These are phyloP conservation scores for Trametes maxima DNA, from an alignment of 768 basidiomycete genomes.

Conservation along the genomic window DNA sequence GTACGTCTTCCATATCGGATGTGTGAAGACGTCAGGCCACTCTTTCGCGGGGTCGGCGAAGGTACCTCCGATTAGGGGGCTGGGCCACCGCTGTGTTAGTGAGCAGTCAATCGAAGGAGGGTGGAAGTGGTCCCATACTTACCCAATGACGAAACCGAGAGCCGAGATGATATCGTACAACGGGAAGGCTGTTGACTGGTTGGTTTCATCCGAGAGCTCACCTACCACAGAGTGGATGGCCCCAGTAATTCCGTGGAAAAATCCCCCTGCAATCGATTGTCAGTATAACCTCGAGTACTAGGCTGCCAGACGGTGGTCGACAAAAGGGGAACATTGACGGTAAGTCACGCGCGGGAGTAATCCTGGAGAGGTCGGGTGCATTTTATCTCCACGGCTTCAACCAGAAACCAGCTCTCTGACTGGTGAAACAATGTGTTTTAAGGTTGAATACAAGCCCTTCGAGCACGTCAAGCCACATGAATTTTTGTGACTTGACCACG, in stretches of 20 bases:
- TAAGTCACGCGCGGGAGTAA: neutral
- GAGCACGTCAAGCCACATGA: too few species aligned
- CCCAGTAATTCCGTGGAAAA: slow-evolving; percentile 32
- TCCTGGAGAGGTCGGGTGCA: too few species aligned
- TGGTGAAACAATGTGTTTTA: too few species aligned
- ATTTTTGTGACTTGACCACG: too few species aligned
- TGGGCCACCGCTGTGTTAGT: slow-evolving; percentile 24
- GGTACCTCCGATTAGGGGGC: slow-evolving; percentile 64
- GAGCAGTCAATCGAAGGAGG: neutral
- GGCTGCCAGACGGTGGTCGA: neutral
- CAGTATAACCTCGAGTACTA: neutral
- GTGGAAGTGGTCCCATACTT: slow-evolving; percentile 10
- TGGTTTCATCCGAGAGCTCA: slow-evolving; percentile 59
- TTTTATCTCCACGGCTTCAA: too few species aligned
- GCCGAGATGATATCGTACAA: slow-evolving; percentile 62
- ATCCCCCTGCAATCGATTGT: slow-evolving; percentile 20
- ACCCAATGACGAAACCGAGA: slow-evolving; percentile 60
- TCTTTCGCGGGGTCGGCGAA: slow-evolving; percentile 54
- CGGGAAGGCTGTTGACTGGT: slow-evolving; percentile 60
- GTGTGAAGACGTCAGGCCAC: slow-evolving; percentile 47
- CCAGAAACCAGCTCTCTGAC: too few species aligned
- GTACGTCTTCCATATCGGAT: slow-evolving; percentile 47
- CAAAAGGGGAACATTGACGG: neutral
- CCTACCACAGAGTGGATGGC: slow-evolving; percentile 46
- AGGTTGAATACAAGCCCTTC: too few species aligned